These are phyloP conservation scores for Pleurotus giganteus DNA, from an alignment of 768 basidiomycete species.

Conservation along the genomic window DNA sequence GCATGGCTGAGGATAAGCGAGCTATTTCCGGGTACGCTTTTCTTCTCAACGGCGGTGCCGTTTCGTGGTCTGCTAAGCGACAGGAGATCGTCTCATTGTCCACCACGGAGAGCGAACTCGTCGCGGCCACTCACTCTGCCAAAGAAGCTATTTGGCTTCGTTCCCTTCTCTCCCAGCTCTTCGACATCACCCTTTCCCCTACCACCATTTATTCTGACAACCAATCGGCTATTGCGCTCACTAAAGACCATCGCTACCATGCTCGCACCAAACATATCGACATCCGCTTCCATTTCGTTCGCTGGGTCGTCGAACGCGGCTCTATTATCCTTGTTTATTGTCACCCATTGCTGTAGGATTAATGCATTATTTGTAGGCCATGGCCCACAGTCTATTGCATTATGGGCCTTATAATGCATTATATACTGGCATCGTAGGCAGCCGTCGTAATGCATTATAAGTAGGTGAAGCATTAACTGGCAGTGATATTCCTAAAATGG, in stretches of 20 bases:
- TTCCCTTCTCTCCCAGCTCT: slow-evolving; percentile 20
- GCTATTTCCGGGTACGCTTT: slow-evolving; percentile 33
- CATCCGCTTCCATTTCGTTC: slow-evolving; percentile 27
- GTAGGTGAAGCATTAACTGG: too few species aligned
- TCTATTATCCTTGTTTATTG: slow-evolving; percentile 11
- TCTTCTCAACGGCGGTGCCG: slow-evolving; percentile 24
- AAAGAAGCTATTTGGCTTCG: slow-evolving; percentile 30
- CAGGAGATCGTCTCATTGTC: slow-evolving; percentile 28
- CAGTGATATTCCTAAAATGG: too few species aligned
- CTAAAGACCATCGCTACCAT: slow-evolving; percentile 25
- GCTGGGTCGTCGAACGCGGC: slow-evolving; percentile 18
- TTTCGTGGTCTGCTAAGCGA: too few species aligned
- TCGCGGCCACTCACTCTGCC: slow-evolving; percentile 22
- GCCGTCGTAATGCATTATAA: too few species aligned
- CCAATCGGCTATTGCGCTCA: slow-evolving; percentile 18
- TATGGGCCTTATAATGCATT: too few species aligned
- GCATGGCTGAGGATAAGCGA: slow-evolving; percentile 18
- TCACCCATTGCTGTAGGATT: too few species aligned
- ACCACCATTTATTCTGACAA: slow-evolving; percentile 20
- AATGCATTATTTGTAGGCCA: too few species aligned
- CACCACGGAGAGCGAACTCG: slow-evolving; percentile 19
- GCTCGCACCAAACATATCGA: slow-evolving; percentile 33
- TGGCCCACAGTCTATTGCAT: too few species aligned
- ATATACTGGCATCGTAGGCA: too few species aligned
- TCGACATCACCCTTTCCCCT: neutral